Conservation (phyloP, 208 protist genomes). For the Novymonas esmeraldas region DNA sequence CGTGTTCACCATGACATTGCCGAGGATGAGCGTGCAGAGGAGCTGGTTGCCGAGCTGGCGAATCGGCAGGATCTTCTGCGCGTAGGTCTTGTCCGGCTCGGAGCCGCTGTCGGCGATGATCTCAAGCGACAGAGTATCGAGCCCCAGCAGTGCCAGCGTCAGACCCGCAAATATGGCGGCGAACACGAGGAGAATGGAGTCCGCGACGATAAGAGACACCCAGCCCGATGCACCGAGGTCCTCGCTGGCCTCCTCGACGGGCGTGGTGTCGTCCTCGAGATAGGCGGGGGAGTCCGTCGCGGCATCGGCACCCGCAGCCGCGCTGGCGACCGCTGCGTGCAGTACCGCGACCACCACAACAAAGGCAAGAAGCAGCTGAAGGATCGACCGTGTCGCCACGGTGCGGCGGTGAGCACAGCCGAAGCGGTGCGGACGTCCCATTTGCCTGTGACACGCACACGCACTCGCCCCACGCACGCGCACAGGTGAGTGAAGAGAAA, state of each 20-base stretch:
- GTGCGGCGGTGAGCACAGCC: neutral
- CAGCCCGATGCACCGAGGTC: conserved; percentile 46
- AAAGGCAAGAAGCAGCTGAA: conserved; percentile 2
- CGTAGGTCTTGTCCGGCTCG: conserved; percentile 92
- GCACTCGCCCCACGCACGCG: too few relatives aligned
- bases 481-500: too few relatives aligned
- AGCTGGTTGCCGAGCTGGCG: conserved; percentile 95
- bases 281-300: neutral
- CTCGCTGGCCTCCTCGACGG: conserved; percentile 13
- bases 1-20: conserved; percentile 97
- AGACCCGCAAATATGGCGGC: conserved; percentile 96
- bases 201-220: conserved; percentile 77
- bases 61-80: conserved; percentile 93
- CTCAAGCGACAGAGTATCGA: conserved; percentile 94
- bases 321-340: neutral
- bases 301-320: neutral
- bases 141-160: conserved; percentile 94
- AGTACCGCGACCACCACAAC: neutral
- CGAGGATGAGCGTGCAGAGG: conserved; percentile 96
- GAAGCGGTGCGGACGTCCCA: neutral
- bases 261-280: neutral
- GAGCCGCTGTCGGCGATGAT: conserved; percentile 91
- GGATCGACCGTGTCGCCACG: neutral
- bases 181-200: conserved; percentile 88
- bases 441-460: neutral